phyloP scores from a whole-genome alignment of 2,329 filamentous ascomycete genomes.

The Escovopsis sp. region DNA sequence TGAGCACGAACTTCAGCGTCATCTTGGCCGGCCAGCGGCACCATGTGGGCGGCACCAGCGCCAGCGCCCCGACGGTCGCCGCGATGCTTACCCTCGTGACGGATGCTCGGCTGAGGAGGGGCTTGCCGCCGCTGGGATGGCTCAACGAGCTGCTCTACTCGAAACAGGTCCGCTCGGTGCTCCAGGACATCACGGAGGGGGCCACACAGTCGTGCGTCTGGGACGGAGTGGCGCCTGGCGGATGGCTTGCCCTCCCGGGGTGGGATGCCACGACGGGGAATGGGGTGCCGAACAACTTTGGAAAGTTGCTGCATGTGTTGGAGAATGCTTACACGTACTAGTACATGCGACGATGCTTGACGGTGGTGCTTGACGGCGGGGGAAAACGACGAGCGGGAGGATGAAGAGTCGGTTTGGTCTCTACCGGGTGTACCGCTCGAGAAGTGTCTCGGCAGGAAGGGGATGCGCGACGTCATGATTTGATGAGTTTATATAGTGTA shows the following conservation, averaged over 20 bases:
- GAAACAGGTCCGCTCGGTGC: slow-evolving; percentile 16
- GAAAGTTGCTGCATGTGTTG: slow-evolving; percentile 19
- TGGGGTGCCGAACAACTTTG: slow-evolving; percentile 29
- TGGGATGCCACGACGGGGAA: slow-evolving; percentile 36
- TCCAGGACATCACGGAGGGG: slow-evolving; percentile 28
- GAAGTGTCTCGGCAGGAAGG: too few relatives aligned
- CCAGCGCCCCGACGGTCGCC: slow-evolving; percentile 38
- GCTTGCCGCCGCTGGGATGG: slow-evolving; percentile 36
- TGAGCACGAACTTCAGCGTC: slow-evolving; percentile 41
- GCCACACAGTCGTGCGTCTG: slow-evolving; percentile 25
- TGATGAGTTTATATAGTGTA: too few relatives aligned
- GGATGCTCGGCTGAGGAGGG: slow-evolving; percentile 31
- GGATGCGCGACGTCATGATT: too few relatives aligned
- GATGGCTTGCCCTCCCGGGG: slow-evolving; percentile 29
- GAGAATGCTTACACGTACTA: slow-evolving; percentile 9
- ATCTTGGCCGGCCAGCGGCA: slow-evolving; percentile 13
- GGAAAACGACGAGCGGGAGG: background rate
- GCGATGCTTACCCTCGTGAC: slow-evolving; percentile 39
- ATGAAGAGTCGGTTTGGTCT: too few relatives aligned
- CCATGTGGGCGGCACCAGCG: slow-evolving; percentile 29
- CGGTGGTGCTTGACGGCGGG: too few relatives aligned
- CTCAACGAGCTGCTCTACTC: slow-evolving; percentile 35
- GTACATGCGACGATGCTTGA: background rate
- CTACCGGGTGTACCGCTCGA: too few relatives aligned
- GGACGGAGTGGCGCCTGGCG: slow-evolving; percentile 16